Base-by-base conservation (phyloP, 805 yeast genomes). In the Ogataea sp. region DNA sequence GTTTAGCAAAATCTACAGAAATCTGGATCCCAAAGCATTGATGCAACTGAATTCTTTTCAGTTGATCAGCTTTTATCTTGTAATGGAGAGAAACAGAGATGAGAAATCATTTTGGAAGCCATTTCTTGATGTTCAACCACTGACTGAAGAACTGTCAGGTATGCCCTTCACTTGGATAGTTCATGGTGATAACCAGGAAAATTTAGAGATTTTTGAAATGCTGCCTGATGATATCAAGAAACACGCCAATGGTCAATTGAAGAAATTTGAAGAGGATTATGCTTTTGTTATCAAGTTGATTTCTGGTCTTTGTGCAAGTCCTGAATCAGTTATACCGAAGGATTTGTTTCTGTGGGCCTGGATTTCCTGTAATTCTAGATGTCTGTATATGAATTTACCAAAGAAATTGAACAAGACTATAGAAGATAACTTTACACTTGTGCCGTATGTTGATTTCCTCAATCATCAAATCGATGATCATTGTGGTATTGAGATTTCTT, bases 351-450 rank as follows among this genome's bases (percentile, higher is more conserved):
- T 80, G 10, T 78, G 86, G 75, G 75, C 83, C 0, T 90, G 96
- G 95, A 68, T 84, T 50, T 80, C 90, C 51, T 84, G 89, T 41
- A 90, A 93, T 55, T 82, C 97, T 2, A 79, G 98, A 61, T 90
- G 97, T 56, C 65, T 90, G 6, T 89, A 87, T 56, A 79, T 81
- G 80, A 70, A 73, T 3, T 59, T 85, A 2, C 79, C 83, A 1
- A 39, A 37, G 6, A 39, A 30, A 6, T 37, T 58, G 35, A 69
- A 71, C 27, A 69, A 71, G 41, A 61, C 65, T 15, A 53, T 55
- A 2, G 72, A 64, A 20, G 86, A 82, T 47, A 82, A 84, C 55
- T 80, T 90, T 64, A 86, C 97, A 2, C 64, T 90, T 75, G 97
- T 90, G 0, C 98, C 98, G 0, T 80, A 67, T 45, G 88, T 89